Evolutionary conservation across 495 filamentous ascomycete species (phyloP).

Genomic region (Aspergillus coremiiformis): DNA sequence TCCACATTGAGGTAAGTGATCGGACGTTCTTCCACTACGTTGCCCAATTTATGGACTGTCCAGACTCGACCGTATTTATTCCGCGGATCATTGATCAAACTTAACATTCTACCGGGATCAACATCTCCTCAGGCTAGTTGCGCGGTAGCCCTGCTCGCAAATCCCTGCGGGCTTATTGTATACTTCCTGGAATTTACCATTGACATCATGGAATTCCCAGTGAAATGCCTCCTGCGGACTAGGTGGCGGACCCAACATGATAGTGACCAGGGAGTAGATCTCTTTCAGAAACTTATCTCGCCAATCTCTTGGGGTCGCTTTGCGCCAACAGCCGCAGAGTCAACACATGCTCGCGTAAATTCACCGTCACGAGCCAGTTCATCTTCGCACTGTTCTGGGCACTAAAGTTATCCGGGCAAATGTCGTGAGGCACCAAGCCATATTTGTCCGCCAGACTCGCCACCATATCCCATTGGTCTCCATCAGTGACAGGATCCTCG

Average conservation of each 20-base stretch:
- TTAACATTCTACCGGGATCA: slow-evolving; percentile 48
- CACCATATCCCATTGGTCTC: slow-evolving; percentile 91
- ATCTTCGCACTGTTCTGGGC: slow-evolving; percentile 61
- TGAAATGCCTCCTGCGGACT: slow-evolving; percentile 56
- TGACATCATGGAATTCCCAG: slow-evolving; percentile 70
- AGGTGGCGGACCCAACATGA: slow-evolving; percentile 73
- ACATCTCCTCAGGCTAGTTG: slow-evolving; percentile 29
- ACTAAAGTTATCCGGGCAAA: slow-evolving; percentile 76
- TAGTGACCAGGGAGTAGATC: slow-evolving; percentile 67
- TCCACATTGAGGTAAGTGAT: slow-evolving; percentile 78
- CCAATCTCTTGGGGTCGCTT: slow-evolving; percentile 23
- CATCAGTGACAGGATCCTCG: slow-evolving; percentile 62
- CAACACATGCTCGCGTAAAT: slow-evolving; percentile 77
- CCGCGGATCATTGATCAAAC: slow-evolving; percentile 76
- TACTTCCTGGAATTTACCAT: slow-evolving; percentile 51
- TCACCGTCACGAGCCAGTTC: slow-evolving; percentile 71
- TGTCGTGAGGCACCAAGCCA: slow-evolving; percentile 66
- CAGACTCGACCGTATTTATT: slow-evolving; percentile 62
- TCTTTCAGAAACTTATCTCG: slow-evolving; percentile 63
- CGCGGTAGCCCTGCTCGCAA: slow-evolving; percentile 38
- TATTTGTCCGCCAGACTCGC: slow-evolving; percentile 81
- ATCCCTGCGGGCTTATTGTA: slow-evolving; percentile 56
- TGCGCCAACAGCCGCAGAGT: slow-evolving; percentile 48
- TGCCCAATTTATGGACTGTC: slow-evolving; percentile 71
- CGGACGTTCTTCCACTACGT: slow-evolving; percentile 61